These are phyloP conservation scores for Populus ilicifolia DNA, from an alignment of 345 rosid species.

Conservation along the genomic window DNA sequence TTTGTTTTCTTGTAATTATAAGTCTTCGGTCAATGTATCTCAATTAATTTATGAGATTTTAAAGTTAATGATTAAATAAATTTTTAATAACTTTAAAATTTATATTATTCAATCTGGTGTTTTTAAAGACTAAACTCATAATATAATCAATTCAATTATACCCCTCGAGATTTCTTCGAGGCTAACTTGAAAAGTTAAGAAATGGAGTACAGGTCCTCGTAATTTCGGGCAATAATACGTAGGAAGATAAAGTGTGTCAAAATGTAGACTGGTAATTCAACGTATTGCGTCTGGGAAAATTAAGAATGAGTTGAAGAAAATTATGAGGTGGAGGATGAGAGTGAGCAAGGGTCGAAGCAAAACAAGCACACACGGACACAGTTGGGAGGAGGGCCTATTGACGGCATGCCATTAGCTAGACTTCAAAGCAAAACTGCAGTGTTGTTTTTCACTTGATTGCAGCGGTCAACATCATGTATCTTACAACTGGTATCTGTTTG, in stretches of 20 bases:
- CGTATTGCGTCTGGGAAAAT: too few relatives aligned
- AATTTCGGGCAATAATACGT: too few relatives aligned
- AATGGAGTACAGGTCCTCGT: too few relatives aligned
- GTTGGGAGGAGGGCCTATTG: constrained; percentile 43
- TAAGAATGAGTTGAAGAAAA: not conserved
- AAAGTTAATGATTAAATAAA: too few relatives aligned
- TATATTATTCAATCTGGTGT: accelerated
- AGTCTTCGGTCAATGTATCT: accelerated
- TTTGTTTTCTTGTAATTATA: too few relatives aligned
- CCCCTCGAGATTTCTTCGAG: accelerated
- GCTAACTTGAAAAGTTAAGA: too few relatives aligned
- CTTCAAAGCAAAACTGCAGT: constrained; percentile 44
- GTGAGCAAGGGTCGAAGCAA: not conserved
- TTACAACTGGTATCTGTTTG: constrained; percentile 18
- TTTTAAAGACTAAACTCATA: accelerated
- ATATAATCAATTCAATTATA: accelerated
- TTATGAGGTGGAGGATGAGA: not conserved
- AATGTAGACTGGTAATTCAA: too few relatives aligned
- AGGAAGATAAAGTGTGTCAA: too few relatives aligned
- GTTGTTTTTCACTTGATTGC: constrained; percentile 34
- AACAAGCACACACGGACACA: not conserved
- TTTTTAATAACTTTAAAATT: accelerated
- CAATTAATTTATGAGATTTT: accelerated
- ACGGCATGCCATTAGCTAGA: constrained; percentile 81
- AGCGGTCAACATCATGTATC: constrained; percentile 29